Percentiles rank a stretch among this genome's conserved stretches.
These are phyloP conservation scores for Penicillium polonicum DNA, from an alignment of 2,329 filamentous ascomycete species.

Conservation along the genomic window DNA sequence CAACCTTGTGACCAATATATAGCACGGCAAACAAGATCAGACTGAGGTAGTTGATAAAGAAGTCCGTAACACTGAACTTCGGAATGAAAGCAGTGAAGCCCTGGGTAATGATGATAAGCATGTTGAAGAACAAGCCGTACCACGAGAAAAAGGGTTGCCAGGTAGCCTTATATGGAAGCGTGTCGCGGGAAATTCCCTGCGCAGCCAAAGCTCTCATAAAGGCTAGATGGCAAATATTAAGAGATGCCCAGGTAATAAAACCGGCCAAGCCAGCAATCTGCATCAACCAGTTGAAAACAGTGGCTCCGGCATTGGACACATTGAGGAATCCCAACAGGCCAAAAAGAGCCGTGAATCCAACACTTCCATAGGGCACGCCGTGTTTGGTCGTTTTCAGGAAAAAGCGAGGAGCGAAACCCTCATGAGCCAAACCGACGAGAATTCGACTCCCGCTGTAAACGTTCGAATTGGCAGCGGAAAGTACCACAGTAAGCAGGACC, in stretches of 20 bases:
- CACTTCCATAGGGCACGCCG: conserved; percentile 4
- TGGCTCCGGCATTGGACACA: conserved; percentile 3
- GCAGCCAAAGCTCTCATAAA: conserved; percentile 9
- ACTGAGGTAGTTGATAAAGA: conserved; percentile 11
- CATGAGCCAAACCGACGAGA: conserved; percentile 5
- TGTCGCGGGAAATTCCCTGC: conserved; percentile 3
- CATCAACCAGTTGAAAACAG: conserved; percentile 11
- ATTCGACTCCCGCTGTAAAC: conserved; percentile 10
- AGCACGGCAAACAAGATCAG: conserved; percentile 2
- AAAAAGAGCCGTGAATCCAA: conserved; percentile 4
- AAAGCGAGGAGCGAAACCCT: conserved; percentile 5
- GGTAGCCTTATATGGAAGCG: conserved; percentile 4
- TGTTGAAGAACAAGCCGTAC: conserved; percentile 9
- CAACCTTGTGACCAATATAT: conserved; percentile 6
- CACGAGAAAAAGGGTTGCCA: conserved; percentile 7
- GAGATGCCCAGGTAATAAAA: conserved; percentile 9
- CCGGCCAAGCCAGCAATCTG: conserved; percentile 7
- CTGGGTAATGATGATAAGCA: conserved; percentile 6
- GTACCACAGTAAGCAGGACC: conserved; percentile 2
- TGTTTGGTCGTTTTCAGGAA: conserved; percentile 2
- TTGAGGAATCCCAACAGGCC: conserved; percentile 9
- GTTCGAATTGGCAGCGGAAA: conserved; percentile 10
- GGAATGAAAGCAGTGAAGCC: conserved; percentile 10
- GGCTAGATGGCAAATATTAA: conserved; percentile 4
- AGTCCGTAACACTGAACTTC: conserved; percentile 2